Evolutionary conservation across 2,329 filamentous ascomycete species (phyloP).

Genomic region (Colletotrichum cuscutae): DNA sequence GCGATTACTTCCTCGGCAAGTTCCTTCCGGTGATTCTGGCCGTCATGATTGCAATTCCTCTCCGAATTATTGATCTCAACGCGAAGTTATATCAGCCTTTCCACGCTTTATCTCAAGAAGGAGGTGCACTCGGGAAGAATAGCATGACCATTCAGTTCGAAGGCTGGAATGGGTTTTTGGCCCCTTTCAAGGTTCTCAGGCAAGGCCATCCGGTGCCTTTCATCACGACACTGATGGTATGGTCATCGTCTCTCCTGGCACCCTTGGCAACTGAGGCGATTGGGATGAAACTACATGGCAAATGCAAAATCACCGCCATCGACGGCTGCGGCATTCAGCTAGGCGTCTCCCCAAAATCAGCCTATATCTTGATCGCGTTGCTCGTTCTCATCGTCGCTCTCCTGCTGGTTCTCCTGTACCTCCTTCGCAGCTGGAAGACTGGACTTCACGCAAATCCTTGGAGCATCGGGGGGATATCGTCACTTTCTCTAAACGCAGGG

Average conservation of each 20-base stretch:
- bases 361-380: constrained; percentile 45
- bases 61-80: constrained; percentile 52
- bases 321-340: constrained; percentile 47
- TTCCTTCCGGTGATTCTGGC: constrained; percentile 54
- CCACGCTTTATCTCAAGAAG: constrained; percentile 48
- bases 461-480: constrained; percentile 49
- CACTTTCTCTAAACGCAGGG: constrained; percentile 44
- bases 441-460: constrained; percentile 53
- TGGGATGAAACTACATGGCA: constrained; percentile 49
- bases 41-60: constrained; percentile 49
- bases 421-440: constrained; percentile 48
- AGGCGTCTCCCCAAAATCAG: constrained; percentile 45
- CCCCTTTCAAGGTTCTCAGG: constrained; percentile 46
- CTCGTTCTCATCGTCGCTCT: constrained; percentile 42
- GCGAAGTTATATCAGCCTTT: constrained; percentile 56
- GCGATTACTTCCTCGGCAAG: constrained; percentile 51
- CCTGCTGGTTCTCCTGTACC: constrained; percentile 42
- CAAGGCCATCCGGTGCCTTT: constrained; percentile 49
- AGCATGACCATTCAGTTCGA: constrained; percentile 55
- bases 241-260: constrained; percentile 47
- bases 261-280: constrained; percentile 54
- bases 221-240: constrained; percentile 48
- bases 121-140: constrained; percentile 50
- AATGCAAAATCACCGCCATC: constrained; percentile 43
- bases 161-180: constrained; percentile 47